Evolutionary conservation across 495 filamentous ascomycete species (phyloP).

Genomic region (Melanomma pulvis-pyrius): DNA sequence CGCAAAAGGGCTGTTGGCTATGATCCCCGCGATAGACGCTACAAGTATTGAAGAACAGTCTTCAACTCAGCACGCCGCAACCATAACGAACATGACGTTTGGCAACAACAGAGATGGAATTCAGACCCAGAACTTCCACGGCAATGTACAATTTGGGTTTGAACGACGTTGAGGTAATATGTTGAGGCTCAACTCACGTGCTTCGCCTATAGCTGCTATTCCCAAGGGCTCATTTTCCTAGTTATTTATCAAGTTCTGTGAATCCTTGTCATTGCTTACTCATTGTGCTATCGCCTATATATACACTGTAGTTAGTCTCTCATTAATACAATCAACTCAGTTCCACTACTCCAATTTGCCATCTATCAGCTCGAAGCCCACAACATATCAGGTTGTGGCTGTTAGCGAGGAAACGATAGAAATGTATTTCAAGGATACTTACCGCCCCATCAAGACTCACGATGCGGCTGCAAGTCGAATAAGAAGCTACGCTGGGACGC

Average conservation of each 20-base stretch:
- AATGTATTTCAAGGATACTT: neutral
- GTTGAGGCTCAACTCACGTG: no score
- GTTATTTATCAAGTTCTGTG: no score
- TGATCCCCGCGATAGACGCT: neutral
- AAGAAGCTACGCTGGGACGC: neutral
- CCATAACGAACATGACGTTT: slow-evolving; percentile 3
- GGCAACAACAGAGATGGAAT: slow-evolving; percentile 4
- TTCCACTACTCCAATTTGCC: no score
- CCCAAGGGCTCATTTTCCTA: no score
- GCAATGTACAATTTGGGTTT: neutral
- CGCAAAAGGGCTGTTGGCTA: slow-evolving; percentile 13
- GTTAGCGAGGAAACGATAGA: neutral
- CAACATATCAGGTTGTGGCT: neutral
- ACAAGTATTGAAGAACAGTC: neutral
- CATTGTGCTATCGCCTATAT: no score
- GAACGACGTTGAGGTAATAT: neutral
- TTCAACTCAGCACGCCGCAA: neutral
- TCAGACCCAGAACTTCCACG: neutral
- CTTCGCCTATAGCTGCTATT: no score
- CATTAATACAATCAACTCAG: no score
- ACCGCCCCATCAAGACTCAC: no score
- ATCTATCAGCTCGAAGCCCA: no score
- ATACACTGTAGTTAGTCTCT: no score
- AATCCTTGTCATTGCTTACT: no score
- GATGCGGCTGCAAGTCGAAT: no score